These are phyloP conservation scores for Scleroderma bovista DNA, from an alignment of 768 basidiomycete genomes.

Conservation along the genomic window DNA sequence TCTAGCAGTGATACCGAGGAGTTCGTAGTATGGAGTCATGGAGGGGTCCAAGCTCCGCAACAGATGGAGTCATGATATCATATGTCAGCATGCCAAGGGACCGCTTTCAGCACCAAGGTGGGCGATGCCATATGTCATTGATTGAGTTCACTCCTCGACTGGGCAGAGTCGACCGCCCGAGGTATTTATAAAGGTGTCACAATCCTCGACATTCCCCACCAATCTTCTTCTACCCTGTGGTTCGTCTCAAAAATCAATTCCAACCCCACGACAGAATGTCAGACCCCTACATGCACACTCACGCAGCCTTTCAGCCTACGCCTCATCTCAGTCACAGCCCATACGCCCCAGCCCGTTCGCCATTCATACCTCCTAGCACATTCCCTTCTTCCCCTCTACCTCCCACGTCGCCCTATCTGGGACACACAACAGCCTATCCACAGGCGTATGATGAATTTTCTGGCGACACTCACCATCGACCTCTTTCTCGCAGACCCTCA, in stretches of 20 bases:
- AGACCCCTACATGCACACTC: conserved; percentile 39
- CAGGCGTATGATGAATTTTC: conserved; percentile 5
- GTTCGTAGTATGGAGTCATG: too few species aligned
- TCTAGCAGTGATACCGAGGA: too few species aligned
- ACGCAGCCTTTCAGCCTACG: conserved; percentile 30
- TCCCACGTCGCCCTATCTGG: conserved; percentile 25
- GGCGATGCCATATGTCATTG: too few species aligned
- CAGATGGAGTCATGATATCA: too few species aligned
- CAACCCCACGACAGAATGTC: conserved; percentile 31
- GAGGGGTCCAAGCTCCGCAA: too few species aligned
- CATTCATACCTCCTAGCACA: conserved; percentile 30
- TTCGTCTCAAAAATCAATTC: background rate
- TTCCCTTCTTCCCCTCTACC: conserved; percentile 42
- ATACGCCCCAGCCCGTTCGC: conserved; percentile 9
- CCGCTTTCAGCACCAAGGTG: too few species aligned
- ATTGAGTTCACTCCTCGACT: too few species aligned
- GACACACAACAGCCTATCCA: conserved; percentile 24
- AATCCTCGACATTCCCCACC: too few species aligned
- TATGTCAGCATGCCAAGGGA: too few species aligned
- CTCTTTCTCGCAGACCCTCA: conserved; percentile 36
- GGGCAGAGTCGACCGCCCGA: too few species aligned
- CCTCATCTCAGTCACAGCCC: conserved; percentile 29
- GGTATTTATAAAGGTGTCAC: too few species aligned
- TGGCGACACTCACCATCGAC: conserved; percentile 19
- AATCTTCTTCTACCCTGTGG: too few species aligned